A percentile compares a stretch with the other conserved stretches of the same genome.
phyloP scores from a whole-genome alignment of 345 rosid species.

The Corymbia maculata region DNA sequence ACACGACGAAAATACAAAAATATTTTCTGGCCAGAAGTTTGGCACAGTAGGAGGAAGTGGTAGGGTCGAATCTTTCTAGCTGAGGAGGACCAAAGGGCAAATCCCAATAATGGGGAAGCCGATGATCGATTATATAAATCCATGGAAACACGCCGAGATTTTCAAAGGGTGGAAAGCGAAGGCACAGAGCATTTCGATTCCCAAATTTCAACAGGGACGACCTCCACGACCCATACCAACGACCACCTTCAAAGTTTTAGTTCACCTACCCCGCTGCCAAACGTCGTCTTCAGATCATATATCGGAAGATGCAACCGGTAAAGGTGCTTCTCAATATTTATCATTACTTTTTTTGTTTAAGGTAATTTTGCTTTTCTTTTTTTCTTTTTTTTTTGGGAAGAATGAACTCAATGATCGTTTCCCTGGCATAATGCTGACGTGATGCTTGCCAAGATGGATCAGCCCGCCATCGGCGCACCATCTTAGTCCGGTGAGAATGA shows the following conservation, averaged over 20 bases:
- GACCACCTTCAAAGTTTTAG: not conserved
- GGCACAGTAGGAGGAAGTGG: not conserved
- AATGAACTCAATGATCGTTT: not conserved
- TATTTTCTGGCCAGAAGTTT: not conserved
- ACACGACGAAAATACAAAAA: accelerated
- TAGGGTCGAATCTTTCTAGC: not conserved
- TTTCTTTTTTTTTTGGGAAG: not conserved
- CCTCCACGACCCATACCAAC: not conserved
- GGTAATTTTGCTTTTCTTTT: not conserved
- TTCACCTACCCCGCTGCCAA: not conserved
- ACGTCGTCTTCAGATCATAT: not conserved
- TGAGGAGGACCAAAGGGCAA: not conserved
- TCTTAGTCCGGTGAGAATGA: not conserved
- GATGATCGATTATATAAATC: not conserved
- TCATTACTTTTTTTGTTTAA: not conserved
- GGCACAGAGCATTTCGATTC: not conserved
- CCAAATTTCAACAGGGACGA: not conserved
- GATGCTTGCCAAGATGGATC: not conserved
- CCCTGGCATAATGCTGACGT: not conserved
- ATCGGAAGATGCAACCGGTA: not conserved
- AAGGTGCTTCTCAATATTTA: not conserved
- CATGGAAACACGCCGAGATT: not conserved
- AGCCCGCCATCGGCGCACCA: not conserved
- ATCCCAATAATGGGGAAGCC: not conserved
- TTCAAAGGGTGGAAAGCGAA: not conserved